These are phyloP conservation scores for Aspergillus hiratsukae DNA, from an alignment of 2,329 filamentous ascomycete species.

Conservation along the genomic window DNA sequence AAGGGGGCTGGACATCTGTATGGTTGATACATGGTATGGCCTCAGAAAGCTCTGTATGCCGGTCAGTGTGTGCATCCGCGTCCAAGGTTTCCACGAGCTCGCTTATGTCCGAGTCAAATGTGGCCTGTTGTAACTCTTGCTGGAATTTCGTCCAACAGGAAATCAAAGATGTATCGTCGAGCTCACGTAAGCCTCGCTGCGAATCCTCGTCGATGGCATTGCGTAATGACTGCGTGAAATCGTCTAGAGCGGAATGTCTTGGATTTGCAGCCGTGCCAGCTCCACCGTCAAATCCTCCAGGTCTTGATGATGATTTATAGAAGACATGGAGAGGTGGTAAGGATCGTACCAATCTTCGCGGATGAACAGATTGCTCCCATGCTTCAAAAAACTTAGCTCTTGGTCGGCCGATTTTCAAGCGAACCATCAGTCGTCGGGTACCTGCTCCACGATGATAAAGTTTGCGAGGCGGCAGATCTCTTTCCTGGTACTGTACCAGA, in stretches of 20 bases:
- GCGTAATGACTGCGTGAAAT: conserved; percentile 3
- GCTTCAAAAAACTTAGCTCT: neutral
- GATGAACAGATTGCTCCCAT: neutral
- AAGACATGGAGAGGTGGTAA: conserved; percentile 3
- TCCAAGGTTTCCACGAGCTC: neutral
- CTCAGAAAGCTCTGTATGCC: neutral
- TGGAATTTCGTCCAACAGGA: conserved; percentile 10
- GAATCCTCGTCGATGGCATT: conserved; percentile 12
- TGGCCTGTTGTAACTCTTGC: conserved; percentile 12
- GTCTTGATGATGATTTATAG: neutral
- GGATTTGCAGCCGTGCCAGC: neutral
- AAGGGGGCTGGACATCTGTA: neutral
- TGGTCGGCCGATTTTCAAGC: neutral
- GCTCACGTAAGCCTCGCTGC: conserved; percentile 9
- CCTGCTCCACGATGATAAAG: neutral
- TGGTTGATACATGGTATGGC: neutral
- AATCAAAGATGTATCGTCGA: neutral
- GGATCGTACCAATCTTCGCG: neutral
- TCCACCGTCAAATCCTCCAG: neutral
- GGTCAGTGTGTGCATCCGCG: neutral
- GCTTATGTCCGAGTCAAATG: conserved; percentile 6
- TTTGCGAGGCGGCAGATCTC: neutral
- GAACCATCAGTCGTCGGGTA: neutral
- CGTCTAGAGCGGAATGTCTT: neutral
- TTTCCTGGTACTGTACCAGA: neutral